A percentile compares a stretch with the other conserved stretches of the same genome.
Conservation (phyloP, 2,329 filamentous ascomycete species). For the Calonectria pauciramosa region DNA sequence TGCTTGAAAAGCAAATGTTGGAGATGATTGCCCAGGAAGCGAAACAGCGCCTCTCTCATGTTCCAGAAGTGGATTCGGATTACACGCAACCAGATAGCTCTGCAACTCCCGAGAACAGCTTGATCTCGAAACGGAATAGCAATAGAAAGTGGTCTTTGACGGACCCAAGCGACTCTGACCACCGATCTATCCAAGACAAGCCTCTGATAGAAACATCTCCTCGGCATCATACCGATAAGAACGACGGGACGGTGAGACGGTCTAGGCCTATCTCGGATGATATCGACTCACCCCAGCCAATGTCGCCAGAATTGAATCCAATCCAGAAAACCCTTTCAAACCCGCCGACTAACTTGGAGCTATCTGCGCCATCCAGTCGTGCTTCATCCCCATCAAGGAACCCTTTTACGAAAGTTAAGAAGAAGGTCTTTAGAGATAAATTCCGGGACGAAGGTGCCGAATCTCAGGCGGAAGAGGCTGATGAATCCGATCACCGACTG, state of each 20-base stretch:
- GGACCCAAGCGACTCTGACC: conserved; percentile 58
- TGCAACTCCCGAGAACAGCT: conserved; percentile 49
- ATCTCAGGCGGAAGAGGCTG: conserved; percentile 48
- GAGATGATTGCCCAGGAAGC: conserved; percentile 71
- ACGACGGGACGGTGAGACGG: conserved; percentile 63
- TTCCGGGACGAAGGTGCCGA: conserved; percentile 60
- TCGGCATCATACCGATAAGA: conserved; percentile 49
- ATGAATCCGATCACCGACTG: conserved; percentile 46
- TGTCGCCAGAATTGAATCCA: conserved; percentile 66
- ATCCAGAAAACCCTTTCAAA: conserved; percentile 64
- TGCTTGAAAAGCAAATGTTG: conserved; percentile 73
- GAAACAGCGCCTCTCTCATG: conserved; percentile 53
- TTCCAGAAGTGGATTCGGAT: conserved; percentile 50
- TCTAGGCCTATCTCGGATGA: conserved; percentile 58
- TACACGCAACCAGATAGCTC: conserved; percentile 51
- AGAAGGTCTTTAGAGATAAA: conserved; percentile 68
- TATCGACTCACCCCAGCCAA: conserved; percentile 60
- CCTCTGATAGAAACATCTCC: conserved; percentile 38
- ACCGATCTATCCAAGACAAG: conserved; percentile 42
- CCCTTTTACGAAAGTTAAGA: conserved; percentile 68
- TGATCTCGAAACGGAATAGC: conserved; percentile 46
- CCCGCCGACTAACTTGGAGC: conserved; percentile 71
- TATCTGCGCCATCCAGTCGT: conserved; percentile 75
- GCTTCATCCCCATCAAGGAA: conserved; percentile 74
- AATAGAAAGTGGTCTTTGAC: conserved; percentile 54